Conservation (phyloP, 148 eudicot species). For the Cornus controversa region DNA sequence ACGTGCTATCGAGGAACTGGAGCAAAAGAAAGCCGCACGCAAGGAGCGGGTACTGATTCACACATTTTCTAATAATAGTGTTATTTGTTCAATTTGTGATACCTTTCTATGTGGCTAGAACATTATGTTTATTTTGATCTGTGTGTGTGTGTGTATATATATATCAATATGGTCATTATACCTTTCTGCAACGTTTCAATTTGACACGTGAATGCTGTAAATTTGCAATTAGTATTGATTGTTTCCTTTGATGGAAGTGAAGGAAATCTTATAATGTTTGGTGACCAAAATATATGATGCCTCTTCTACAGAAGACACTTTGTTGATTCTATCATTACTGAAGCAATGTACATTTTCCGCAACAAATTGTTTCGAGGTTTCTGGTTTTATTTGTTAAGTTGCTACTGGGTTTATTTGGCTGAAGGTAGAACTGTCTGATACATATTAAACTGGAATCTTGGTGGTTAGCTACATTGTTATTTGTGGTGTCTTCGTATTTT, state of each 20-base stretch:
- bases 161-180: too few species aligned
- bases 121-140: too few species aligned
- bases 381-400: not conserved
- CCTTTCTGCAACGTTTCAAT: not conserved
- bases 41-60: conserved; percentile 81
- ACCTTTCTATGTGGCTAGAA: too few species aligned
- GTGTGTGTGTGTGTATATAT: too few species aligned
- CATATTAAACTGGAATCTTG: not conserved
- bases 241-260: too few species aligned
- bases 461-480: not conserved
- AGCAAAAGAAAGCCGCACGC: conserved; percentile 88
- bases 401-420: not conserved
- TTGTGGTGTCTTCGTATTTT: not conserved
- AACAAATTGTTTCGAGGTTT: not conserved
- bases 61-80: not conserved
- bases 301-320: too few species aligned
- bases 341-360: not conserved
- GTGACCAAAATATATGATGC: too few species aligned
- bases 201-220: not conserved
- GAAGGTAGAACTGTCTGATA: not conserved
- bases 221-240: not conserved
- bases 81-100: too few species aligned
- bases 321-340: not conserved
- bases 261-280: too few species aligned
- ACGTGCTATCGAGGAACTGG: conserved; percentile 63